Base-by-base conservation (phyloP, 2,329 filamentous ascomycete genomes). In the Podosphaera xanthii region DNA sequence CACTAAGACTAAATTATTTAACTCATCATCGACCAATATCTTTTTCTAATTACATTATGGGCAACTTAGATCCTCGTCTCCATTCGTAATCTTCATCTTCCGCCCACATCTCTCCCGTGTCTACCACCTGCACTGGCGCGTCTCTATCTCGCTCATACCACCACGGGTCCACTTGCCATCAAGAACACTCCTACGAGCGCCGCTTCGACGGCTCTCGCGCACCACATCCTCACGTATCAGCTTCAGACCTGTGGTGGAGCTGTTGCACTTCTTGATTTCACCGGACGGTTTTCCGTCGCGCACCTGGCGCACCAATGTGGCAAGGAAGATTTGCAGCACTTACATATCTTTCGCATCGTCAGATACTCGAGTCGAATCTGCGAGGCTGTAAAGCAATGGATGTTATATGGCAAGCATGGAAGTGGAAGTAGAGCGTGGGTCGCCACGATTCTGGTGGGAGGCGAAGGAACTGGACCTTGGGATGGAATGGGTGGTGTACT, bases 251-350 rank as follows among this genome's bases (percentile, higher is more conserved):
- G 75, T 57, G 63, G 65, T 38, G 61, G 63, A 2, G 67, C 66
- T 3, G 66, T 83, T 6, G 70, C 77, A 0, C 63, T 84, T 5
- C 65, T 84, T 55, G 81, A 83, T 63, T 66, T 76, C 1, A 77
- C 80, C 53, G 71, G 71, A 7, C 72, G 74, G 7, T 83, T 84
- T 62, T 78, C 82, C 60, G 69, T 74, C 1, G 74, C 64, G 3
- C 63, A 67, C 55, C 56, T 70, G 0, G 38, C 8, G 1, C 33
- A 61, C 0, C n/a, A 46, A n/a, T 57, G 50, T 38, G 42, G 40
- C 7, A 22, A 12, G 0, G 59, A 48, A 5, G 64, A 66, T 14
- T 49, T 68, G 7, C 50, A 61, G 49, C 68, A 70, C 62, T 61
- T 70, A 10, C 65, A 69, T 59, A 58, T 70, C 4, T 68, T 67